Base-by-base conservation (phyloP, 2,329 filamentous ascomycete species). In the Podosphaera fusca region DNA sequence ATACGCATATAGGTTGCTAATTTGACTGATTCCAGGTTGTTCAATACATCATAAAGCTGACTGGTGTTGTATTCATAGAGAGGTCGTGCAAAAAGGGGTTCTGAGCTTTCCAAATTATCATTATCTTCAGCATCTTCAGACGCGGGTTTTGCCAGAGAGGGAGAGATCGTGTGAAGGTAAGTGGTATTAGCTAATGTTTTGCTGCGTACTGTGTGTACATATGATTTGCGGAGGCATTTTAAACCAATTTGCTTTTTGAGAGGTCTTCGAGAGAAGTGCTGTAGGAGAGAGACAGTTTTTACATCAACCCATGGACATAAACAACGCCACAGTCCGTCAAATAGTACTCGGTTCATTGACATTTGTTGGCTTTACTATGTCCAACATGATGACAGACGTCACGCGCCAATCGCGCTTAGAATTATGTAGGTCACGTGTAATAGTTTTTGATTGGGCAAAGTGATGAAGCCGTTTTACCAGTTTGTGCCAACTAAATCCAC, bases 281-380 rank as follows among this genome's bases (percentile, higher is more conserved):
- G n/a, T 8, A 34, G 9, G 6, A 42, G 69, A 3, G 67, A 66
- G 10, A 74, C 64, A 2, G 68, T 64, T 3, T 63, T 58, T 5
- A 68, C 61, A 62, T 78, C 74, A 58, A 78, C 70, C 7, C 73
- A 74, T 10, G 80, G 80, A 63, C 78, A 82, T 14, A 84, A 69
- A 64, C 76, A 81, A 64, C 76, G 76, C 78, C 79, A 82, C 51
- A 84, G 72, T 59, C 79, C 78, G 66, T 84, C 80, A 63, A 69
- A 67, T 63, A 68, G 63, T 56, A 70, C 63, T 62, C 63, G 67
- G 55, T 64, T 63, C 46, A 64, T 61, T 61, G 61, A 65, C 68
- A 71, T 69, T 64, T 38, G 5, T 38, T 38, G 35, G 10, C 5
- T 38, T 5, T 38, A 1, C 1, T 5, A 6, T 38, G 35, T 6